Conservation (phyloP, 108 stramenopile genomes). For the Cyclotella sp. region DNA sequence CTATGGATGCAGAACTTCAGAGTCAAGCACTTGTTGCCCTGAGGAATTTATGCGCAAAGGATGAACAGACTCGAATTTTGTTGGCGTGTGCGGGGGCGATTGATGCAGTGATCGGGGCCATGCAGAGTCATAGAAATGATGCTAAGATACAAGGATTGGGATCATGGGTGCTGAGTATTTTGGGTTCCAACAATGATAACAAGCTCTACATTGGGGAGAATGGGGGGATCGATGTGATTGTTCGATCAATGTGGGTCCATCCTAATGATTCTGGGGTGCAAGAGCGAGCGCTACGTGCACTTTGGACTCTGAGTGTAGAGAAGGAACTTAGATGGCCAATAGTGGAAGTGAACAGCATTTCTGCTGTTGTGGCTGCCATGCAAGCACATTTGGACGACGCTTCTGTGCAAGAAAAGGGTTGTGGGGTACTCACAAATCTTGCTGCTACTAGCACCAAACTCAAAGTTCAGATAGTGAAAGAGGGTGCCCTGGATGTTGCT, state of each 20-base stretch:
- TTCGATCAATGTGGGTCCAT: conserved; percentile 79
- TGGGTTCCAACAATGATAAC: conserved; percentile 60
- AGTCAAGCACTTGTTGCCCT: conserved; percentile 62
- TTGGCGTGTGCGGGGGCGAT: conserved; percentile 68
- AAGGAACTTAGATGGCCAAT: conserved; percentile 25
- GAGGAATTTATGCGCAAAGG: conserved; percentile 67
- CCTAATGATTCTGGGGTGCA: conserved; percentile 58
- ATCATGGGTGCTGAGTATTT: conserved; percentile 66
- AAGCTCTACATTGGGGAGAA: conserved; percentile 70
- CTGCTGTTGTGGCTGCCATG: conserved; percentile 71
- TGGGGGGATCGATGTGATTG: conserved; percentile 69
- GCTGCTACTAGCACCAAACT: conserved; percentile 50
- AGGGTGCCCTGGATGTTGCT: conserved; percentile 72
- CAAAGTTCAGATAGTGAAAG: conserved; percentile 70
- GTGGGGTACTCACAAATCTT: conserved; percentile 70
- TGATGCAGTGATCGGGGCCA: conserved; percentile 71
- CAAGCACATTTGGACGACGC: conserved; percentile 60
- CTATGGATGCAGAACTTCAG: conserved; percentile 58
- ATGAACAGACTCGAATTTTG: conserved; percentile 68
- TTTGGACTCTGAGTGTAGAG: conserved; percentile 61
- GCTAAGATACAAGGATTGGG: conserved; percentile 65
- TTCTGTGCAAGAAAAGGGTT: conserved; percentile 77
- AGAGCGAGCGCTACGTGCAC: conserved; percentile 67
- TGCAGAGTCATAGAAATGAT: conserved; percentile 72
- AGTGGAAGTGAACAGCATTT: conserved; percentile 63